phyloP scores from a whole-genome alignment of 2,329 filamentous ascomycete genomes.

The Colletotrichum sp. region DNA sequence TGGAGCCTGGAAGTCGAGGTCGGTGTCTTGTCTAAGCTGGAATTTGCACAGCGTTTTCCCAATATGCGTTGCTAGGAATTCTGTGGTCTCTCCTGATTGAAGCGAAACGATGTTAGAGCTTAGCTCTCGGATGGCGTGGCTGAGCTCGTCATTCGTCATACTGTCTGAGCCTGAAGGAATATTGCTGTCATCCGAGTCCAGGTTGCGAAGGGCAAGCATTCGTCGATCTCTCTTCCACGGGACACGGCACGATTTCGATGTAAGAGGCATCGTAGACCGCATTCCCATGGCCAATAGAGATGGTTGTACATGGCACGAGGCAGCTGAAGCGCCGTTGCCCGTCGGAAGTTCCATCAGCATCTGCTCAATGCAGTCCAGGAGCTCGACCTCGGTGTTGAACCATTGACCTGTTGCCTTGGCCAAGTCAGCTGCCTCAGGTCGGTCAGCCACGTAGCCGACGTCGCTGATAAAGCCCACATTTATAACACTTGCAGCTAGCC shows the following conservation, averaged over 20 bases:
- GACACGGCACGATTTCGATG: constrained; percentile 2
- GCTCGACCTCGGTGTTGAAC: background rate
- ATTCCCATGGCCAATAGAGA: background rate
- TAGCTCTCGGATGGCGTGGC: background rate
- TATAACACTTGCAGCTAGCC: constrained; percentile 41
- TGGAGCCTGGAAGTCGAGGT: background rate
- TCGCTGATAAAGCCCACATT: constrained; percentile 43
- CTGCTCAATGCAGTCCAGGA: background rate
- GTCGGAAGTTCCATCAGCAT: background rate
- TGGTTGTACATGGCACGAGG: background rate
- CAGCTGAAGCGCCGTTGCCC: too few species aligned
- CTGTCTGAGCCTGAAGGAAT: background rate
- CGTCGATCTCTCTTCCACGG: constrained; percentile 26
- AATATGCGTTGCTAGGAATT: background rate
- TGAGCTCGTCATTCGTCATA: background rate
- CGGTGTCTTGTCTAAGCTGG: constrained; percentile 16
- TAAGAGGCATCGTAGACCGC: background rate
- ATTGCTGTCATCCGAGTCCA: background rate
- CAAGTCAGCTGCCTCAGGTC: constrained; percentile 31
- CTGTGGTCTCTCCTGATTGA: background rate
- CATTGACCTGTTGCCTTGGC: background rate
- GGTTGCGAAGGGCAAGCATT: constrained; percentile 27
- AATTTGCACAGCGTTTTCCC: constrained; percentile 5
- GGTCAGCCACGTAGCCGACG: constrained; percentile 38
- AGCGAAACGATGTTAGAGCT: background rate